These are phyloP conservation scores for Bombardia bombarda DNA, from an alignment of 495 filamentous ascomycete genomes.

Conservation along the genomic window DNA sequence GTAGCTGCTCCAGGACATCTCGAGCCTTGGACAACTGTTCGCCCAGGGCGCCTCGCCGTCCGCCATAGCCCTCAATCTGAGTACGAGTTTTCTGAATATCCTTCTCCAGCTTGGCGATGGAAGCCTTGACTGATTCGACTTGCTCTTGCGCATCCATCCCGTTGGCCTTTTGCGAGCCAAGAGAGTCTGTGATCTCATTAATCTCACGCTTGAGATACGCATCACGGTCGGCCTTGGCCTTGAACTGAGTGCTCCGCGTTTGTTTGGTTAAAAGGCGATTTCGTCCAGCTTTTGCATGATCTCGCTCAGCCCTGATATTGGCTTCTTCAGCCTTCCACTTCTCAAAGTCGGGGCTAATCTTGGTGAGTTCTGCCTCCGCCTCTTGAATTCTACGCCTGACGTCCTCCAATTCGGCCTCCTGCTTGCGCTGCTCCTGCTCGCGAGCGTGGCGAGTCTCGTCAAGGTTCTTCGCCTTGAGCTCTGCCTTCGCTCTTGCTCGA, in stretches of 20 bases:
- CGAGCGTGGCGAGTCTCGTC: constrained; percentile 73
- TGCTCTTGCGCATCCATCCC: constrained; percentile 78
- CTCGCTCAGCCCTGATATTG: constrained; percentile 57
- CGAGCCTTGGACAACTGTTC: constrained; percentile 71
- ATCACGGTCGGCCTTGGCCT: constrained; percentile 81
- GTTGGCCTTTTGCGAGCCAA: constrained; percentile 74
- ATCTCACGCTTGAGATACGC: constrained; percentile 74
- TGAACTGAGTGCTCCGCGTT: constrained; percentile 80
- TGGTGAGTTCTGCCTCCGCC: constrained; percentile 66
- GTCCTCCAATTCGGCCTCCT: constrained; percentile 65
- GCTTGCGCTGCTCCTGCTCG: constrained; percentile 57
- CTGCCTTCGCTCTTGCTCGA: constrained; percentile 68
- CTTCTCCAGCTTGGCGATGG: constrained; percentile 62
- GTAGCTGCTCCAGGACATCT: constrained; percentile 68
- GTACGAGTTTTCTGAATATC: constrained; percentile 63
- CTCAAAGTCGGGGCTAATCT: constrained; percentile 67
- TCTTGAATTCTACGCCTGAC: constrained; percentile 66
- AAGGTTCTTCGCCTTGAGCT: constrained; percentile 74
- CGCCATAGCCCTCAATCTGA: constrained; percentile 70
- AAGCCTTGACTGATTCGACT: constrained; percentile 61
- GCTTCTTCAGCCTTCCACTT: constrained; percentile 65
- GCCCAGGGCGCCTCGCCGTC: constrained; percentile 59
- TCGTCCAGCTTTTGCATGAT: constrained; percentile 64
- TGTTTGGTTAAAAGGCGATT: constrained; percentile 90
- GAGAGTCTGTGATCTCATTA: constrained; percentile 63